phyloP scores from a whole-genome alignment of 176 grass and related monocot species.

The Themeda triandra region DNA sequence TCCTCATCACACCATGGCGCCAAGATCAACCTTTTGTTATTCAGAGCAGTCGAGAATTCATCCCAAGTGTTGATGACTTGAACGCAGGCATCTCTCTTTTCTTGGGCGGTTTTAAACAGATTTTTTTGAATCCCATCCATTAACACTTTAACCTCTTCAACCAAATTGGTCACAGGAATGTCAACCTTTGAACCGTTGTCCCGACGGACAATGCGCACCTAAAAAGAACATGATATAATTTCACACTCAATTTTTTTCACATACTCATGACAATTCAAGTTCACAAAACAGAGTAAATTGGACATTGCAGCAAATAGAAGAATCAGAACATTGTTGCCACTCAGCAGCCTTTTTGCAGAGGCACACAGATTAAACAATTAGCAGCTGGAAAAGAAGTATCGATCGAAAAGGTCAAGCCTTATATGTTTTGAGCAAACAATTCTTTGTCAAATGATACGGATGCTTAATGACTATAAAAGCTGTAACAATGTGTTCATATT shows the following conservation, averaged over 20 bases:
- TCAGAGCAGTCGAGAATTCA: conserved; percentile 66
- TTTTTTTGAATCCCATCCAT: conserved; percentile 62
- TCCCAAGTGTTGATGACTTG: conserved; percentile 73
- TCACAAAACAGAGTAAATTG: background rate
- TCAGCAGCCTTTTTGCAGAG: background rate
- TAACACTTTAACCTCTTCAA: conserved; percentile 62
- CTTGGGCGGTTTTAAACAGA: conserved; percentile 70
- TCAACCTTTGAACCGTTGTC: conserved; percentile 85
- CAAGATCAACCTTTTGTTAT: conserved; percentile 71
- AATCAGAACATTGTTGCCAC: conserved; percentile 1
- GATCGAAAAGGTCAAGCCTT: background rate
- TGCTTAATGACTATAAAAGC: background rate
- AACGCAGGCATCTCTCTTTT: conserved; percentile 85
- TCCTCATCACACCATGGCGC: conserved; percentile 92
- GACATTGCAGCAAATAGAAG: background rate
- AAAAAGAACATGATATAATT: conserved; percentile 15
- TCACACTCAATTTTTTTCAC: background rate
- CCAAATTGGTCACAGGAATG: conserved; percentile 58
- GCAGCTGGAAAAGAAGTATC: background rate
- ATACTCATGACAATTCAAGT: background rate
- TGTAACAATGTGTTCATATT: background rate
- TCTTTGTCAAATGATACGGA: background rate
- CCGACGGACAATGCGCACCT: conserved; percentile 74
- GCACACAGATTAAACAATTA: background rate
- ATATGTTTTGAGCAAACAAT: background rate